phyloP scores from a whole-genome alignment of 768 basidiomycete species.

The Trametes punicea region DNA sequence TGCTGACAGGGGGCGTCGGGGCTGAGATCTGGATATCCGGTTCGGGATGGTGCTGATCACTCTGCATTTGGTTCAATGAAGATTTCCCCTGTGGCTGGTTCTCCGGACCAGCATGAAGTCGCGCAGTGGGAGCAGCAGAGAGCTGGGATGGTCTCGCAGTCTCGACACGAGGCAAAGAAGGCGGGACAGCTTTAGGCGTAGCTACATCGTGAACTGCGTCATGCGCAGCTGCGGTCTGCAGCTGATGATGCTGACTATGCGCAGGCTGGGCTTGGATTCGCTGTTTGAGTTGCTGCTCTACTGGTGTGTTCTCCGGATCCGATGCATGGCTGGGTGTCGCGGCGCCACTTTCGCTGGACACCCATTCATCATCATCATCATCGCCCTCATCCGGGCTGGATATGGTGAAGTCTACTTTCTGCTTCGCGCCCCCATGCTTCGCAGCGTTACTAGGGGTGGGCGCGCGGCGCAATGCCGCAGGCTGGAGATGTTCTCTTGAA shows the following conservation, averaged over 20 bases:
- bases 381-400: conserved; percentile 47
- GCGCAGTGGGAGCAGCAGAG: conserved; percentile 11
- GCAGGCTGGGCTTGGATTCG: conserved; percentile 10
- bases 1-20: conserved; percentile 26
- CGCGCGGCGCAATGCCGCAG: conserved; percentile 22
- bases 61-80: conserved; percentile 5
- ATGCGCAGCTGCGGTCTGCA: conserved; percentile 21
- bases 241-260: conserved; percentile 4
- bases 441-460: conserved; percentile 17
- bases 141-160: conserved; percentile 17
- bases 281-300: conserved; percentile 25
- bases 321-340: conserved; percentile 59
- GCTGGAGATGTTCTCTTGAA: conserved; percentile 26
- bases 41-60: conserved; percentile 17
- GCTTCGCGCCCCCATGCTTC: conserved; percentile 22
- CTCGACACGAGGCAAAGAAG: conserved; percentile 25
- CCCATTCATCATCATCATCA: conserved; percentile 68
- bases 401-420: conserved; percentile 57
- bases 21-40: conserved; percentile 15
- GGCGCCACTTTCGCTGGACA: conserved; percentile 74
- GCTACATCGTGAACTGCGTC: conserved; percentile 24
- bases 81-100: not conserved
- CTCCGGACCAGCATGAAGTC: conserved; percentile 14
- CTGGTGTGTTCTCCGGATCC: conserved; percentile 36
- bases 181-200: conserved; percentile 30